Conservation (phyloP, 768 basidiomycete species). For the Coprinopsis sp. region DNA sequence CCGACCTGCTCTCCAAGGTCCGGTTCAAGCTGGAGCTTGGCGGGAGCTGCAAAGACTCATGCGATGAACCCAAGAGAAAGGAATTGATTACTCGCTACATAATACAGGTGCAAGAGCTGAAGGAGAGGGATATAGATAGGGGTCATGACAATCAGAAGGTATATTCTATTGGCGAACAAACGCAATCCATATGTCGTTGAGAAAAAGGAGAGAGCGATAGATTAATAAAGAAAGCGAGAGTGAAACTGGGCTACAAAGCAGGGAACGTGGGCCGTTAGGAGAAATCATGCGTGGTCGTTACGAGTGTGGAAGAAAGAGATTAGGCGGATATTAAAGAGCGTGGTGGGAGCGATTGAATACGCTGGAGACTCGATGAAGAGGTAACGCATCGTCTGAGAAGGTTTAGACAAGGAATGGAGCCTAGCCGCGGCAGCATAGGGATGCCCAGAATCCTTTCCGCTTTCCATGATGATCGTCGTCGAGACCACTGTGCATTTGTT, state of each 20-base stretch:
- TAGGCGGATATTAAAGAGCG: not conserved
- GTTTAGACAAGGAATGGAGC: conserved; percentile 3
- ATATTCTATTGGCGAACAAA: conserved; percentile 1
- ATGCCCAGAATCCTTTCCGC: conserved; percentile 56
- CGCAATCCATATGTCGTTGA: conserved; percentile 2
- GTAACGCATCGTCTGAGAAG: conserved; percentile 3
- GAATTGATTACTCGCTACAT: too few species aligned
- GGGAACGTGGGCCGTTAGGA: conserved; percentile 11
- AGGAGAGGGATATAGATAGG: too few species aligned
- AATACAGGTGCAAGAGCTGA: too few species aligned
- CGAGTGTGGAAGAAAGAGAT: not conserved
- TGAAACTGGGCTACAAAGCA: not conserved
- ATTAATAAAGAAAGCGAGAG: not conserved
- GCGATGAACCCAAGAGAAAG: too few species aligned
- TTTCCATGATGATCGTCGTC: conserved; percentile 63
- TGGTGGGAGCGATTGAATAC: conserved; percentile 24
- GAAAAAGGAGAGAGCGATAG: conserved; percentile 1
- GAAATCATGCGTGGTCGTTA: conserved; percentile 7
- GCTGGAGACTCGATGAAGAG: conserved; percentile 2
- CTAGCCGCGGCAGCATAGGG: conserved; percentile 67
- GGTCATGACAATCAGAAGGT: not conserved
- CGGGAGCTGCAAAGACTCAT: too few species aligned
- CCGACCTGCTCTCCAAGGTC: too few species aligned
- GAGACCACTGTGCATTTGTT: conserved; percentile 61
- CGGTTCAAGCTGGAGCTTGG: too few species aligned